Base-by-base conservation (phyloP, 163 green algal species). In the Chlorella variabilis region DNA sequence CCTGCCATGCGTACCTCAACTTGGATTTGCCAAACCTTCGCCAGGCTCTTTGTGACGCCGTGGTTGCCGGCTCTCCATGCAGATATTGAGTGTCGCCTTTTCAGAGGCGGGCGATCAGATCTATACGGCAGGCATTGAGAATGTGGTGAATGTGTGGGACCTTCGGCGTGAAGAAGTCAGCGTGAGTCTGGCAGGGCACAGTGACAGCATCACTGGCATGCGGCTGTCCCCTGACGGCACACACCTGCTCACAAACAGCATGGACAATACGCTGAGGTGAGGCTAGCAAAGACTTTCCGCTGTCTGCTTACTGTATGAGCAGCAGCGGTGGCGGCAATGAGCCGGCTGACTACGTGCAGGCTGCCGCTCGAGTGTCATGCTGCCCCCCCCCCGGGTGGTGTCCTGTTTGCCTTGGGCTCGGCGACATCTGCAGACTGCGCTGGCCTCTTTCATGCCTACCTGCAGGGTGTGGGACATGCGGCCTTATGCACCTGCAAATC, bases 111-210 rank as follows among this genome's bases (percentile, higher is more conserved):
- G 90, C 4, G 93, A 98, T 79, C 90, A 94, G 82, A 83, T 99
- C 4, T 99, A 96, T 90, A 94, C 90, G 11, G 94, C 84, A 8
- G 94, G 97, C 25, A 91, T 99, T 13, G 95, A 99, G 71, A 98
- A 98, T 83, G 83, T 89, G 23, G 86, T 99, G 54, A 95, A 95
- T 58, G 91, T 92, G 33, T 99, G 95, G 94, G 96, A 99, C 84
- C 84, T 98, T 78, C 91, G 96, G 23, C 94, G 93, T 71, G 90
- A 88, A 27, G 88, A 93, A 33, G 41, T 75, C 2, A 42, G 23
- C 15, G 78, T 97, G 68, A 93, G 79, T 1, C 85, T 98, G 49
- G 78, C 82, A 75, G 97, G 96, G 8, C 88, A 92, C 69, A 76
- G 81, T 33, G 83, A 83, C 62, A 71, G 77, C 33, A 89, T 93